Percentiles rank a stretch among this genome's conserved stretches.
Evolutionary conservation across 1,284 basidiomycete species (phyloP).

Genomic region (Melampsora larici-populina): DNA sequence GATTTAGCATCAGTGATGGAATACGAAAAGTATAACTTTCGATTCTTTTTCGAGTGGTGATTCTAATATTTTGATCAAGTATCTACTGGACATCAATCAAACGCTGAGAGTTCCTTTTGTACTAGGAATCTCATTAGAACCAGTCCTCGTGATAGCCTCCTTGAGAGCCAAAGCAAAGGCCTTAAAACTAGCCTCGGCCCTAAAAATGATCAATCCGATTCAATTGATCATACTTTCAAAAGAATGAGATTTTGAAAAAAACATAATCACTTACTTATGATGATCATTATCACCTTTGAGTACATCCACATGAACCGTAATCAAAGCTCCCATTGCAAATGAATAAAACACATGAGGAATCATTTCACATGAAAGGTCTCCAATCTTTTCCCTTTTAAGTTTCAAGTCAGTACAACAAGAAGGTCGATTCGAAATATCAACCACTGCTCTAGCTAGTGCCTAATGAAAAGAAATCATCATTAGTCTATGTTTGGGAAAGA

Average conservation of each 20-base stretch:
- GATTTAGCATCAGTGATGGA: too few species aligned
- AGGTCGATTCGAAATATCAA: conserved; percentile 95
- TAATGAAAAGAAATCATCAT: conserved; percentile 52
- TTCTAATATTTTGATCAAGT: not conserved
- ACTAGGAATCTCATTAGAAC: conserved; percentile 85
- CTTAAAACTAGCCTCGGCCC: conserved; percentile 96
- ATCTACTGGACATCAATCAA: conserved; percentile 29
- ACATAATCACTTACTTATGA: conserved; percentile 68
- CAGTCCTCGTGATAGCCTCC: conserved; percentile 85
- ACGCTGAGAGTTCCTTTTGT: conserved; percentile 81
- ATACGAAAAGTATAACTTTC: too few species aligned
- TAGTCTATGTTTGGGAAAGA: not conserved
- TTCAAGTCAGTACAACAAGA: conserved; percentile 90
- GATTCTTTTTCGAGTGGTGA: too few species aligned
- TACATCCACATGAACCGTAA: conserved; percentile 87
- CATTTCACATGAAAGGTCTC: conserved; percentile 84
- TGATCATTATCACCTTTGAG: conserved; percentile 95
- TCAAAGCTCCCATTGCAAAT: conserved; percentile 85
- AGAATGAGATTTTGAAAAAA: too few species aligned
- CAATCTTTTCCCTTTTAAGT: conserved; percentile 91
- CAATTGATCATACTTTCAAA: not conserved
- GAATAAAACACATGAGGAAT: conserved; percentile 91
- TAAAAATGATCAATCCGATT: conserved; percentile 51
- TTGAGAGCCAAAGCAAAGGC: conserved; percentile 91
- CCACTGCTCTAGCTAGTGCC: conserved; percentile 90